These are phyloP conservation scores for Zymoseptoria crescenta DNA, from an alignment of 2,329 filamentous ascomycete species.

Conservation along the genomic window DNA sequence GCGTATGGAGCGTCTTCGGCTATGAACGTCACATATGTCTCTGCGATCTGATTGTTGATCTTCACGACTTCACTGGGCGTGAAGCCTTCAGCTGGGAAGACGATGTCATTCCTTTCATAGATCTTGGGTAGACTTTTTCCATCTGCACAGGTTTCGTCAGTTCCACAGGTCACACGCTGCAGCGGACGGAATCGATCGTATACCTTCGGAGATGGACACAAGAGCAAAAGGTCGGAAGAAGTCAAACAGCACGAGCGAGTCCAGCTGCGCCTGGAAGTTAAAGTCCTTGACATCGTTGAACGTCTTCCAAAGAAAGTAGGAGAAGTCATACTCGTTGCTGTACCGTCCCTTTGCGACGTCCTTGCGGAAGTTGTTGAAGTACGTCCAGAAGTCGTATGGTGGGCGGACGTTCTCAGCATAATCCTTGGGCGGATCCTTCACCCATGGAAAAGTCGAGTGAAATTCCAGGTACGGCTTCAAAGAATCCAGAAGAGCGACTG, in stretches of 20 bases:
- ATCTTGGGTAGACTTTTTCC: background rate
- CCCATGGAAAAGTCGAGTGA: background rate
- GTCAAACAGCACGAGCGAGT: background rate
- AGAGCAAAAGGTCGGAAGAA: background rate
- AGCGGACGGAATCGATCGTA: background rate
- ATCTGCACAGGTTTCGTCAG: background rate
- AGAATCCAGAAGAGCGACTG: background rate
- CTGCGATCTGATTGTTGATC: background rate
- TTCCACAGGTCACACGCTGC: accelerated
- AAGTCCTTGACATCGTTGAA: background rate
- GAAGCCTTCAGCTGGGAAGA: background rate
- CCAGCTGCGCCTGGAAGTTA: background rate
- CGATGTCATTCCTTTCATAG: background rate
- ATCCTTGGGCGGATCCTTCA: background rate
- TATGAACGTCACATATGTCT: background rate
- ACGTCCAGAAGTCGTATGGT: background rate
- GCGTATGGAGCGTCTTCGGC: background rate
- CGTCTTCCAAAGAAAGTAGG: background rate
- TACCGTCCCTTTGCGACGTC: background rate
- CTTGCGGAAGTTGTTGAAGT: background rate
- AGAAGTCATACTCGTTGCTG: background rate
- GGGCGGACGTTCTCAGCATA: background rate
- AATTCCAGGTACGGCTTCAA: background rate
- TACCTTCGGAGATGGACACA: background rate
- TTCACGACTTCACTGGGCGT: background rate